Evolutionary conservation across 768 basidiomycete species (phyloP), one percentile per base, ranked within the genome.

Genomic region (Leccinum disarticulatum): DNA sequence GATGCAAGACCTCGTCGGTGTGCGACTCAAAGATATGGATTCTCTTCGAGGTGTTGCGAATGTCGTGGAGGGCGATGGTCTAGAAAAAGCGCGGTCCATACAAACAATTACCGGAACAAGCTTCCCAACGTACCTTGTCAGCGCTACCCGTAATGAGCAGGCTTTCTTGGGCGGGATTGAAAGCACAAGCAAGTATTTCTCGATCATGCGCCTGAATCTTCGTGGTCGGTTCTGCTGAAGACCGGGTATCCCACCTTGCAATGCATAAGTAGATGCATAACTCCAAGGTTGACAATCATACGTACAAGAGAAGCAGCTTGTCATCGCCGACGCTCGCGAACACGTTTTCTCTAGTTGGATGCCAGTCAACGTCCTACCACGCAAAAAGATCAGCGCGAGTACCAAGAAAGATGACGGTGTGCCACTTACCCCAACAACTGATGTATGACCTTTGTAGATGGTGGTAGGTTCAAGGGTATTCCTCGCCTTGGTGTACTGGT

Each of bases 251-350:
- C 97, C 97, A 99, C 56, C 95, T 98, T 6, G 57, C 52, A 7
- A 62, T 61, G 28, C 8, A 31, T 63, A 6, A 59, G 36, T 52
- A 31, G 13, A 14, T 19, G 19, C n/a, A 33, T 8, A 36, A 22
- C 33, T n/a, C 31, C 6, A 38, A n/a, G 55, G 41, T 6, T 2
- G 6, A 46, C 17, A 47, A 11, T 47, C 38, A 31, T 4, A 77
- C 93, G 53, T 68, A 98, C 95, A 98, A 81, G 81, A 97, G 87
- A 55, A 99, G 82, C 81, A 91, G 85, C 72, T 89, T 91, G 73
- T 99, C 97, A 62, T 99, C 97, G 19, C 95, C 94, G 33, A 96
- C 97, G 64, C 95, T 98, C 3, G 89, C 95, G 66, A 98, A 93
- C 52, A 94, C 76, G 67, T 88, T 86, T 60, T 93, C 92, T 67